Conservation (phyloP, 2,329 filamentous ascomycete genomes). For the Parafenestella ontariensis region DNA sequence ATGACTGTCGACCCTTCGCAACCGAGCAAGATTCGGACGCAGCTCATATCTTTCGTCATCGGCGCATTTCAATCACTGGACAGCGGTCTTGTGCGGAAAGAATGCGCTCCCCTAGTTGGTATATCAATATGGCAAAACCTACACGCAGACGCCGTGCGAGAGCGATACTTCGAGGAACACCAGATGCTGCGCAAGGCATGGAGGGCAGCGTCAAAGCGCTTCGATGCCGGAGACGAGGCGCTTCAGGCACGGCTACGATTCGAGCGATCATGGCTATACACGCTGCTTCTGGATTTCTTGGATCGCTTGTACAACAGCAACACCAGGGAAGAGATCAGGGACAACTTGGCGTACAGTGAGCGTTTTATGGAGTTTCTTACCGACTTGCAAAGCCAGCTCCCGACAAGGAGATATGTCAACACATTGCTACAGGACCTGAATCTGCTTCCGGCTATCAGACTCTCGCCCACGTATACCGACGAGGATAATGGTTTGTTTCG, state of each 20-base stretch:
- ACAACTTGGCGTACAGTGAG: constrained; percentile 83
- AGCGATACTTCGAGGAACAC: constrained; percentile 74
- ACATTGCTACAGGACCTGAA: constrained; percentile 86
- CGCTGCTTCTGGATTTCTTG: constrained; percentile 83
- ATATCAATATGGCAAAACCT: constrained; percentile 97
- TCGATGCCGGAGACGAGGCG: constrained; percentile 81
- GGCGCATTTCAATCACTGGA: constrained; percentile 94
- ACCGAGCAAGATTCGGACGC: constrained; percentile 64
- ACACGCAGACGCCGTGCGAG: constrained; percentile 76
- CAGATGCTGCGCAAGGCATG: constrained; percentile 86
- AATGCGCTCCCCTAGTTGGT: constrained; percentile 93
- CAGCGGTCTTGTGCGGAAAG: constrained; percentile 85
- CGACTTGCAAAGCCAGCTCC: constrained; percentile 90
- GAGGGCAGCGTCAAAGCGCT: constrained; percentile 85
- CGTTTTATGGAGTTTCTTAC: constrained; percentile 90
- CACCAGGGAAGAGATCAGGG: constrained; percentile 51
- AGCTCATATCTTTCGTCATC: constrained; percentile 89
- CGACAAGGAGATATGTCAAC: constrained; percentile 93
- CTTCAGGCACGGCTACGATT: constrained; percentile 83
- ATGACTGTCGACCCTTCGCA: constrained; percentile 71
- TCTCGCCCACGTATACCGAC: constrained; percentile 80
- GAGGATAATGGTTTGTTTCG: constrained; percentile 78
- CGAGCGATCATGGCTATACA: constrained; percentile 92
- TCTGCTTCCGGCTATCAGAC: constrained; percentile 74
- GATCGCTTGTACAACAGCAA: constrained; percentile 67